Percentiles rank a stretch among this genome's conserved stretches.
These are phyloP conservation scores for Dalbergia oliveri DNA, from an alignment of 306 rosid species.

Conservation along the genomic window DNA sequence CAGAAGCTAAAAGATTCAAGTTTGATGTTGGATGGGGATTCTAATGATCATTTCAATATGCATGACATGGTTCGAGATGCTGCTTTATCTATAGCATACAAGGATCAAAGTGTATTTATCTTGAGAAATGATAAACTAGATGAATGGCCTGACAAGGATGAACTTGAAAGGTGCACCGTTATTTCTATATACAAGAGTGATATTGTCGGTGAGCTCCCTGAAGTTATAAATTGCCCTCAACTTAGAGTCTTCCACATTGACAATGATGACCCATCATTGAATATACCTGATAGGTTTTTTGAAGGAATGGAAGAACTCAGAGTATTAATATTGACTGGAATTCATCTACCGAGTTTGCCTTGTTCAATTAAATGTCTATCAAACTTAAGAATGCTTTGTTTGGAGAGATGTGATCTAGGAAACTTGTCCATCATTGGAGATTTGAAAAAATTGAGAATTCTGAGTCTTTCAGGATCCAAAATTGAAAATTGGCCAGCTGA, in stretches of 20 bases:
- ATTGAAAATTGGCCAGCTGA: neutral
- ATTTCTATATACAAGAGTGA: conserved; percentile 16
- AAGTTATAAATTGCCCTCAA: neutral
- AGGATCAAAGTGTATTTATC: neutral
- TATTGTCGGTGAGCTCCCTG: conserved; percentile 14
- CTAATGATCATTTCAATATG: conserved; percentile 1
- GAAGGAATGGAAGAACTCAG: neutral
- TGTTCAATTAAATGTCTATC: neutral
- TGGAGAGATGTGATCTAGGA: conserved; percentile 7
- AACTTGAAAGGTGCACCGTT: conserved; percentile 9
- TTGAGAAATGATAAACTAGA: conserved; percentile 19
- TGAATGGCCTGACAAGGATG: neutral
- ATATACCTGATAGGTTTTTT: neutral
- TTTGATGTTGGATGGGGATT: neutral
- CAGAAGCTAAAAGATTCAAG: neutral
- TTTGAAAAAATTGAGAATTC: conserved; percentile 16
- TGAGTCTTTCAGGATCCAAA: conserved; percentile 9
- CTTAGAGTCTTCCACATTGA: conserved; percentile 19
- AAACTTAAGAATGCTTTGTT: conserved; percentile 5
- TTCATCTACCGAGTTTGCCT: neutral
- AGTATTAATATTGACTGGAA: neutral
- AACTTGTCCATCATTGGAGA: neutral
- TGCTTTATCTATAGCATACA: conserved; percentile 15
- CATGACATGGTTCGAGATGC: conserved; percentile 23
- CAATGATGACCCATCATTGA: neutral